Percentiles rank a stretch among this genome's conserved stretches.
Conservation (phyloP, 306 rosid species). For the Lathyrus aphaca region DNA sequence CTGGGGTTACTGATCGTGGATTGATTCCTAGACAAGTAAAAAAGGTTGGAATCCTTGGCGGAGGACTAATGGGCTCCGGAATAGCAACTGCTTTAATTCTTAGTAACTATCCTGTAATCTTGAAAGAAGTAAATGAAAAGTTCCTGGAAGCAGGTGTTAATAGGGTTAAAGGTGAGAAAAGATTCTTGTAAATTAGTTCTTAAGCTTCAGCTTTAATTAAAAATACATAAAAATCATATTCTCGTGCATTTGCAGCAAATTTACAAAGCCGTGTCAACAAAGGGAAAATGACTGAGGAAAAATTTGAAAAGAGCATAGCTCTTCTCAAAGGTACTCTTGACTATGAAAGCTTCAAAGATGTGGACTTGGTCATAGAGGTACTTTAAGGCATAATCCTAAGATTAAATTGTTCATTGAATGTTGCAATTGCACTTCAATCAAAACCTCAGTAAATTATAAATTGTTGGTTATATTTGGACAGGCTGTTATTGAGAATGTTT, state of each 20-base stretch:
- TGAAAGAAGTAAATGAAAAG: conserved; percentile 89
- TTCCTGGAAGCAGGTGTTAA: conserved; percentile 84
- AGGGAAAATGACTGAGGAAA: conserved; percentile 77
- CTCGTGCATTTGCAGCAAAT: conserved; percentile 63
- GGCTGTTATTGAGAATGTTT: conserved; percentile 90
- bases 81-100: conserved; percentile 86
- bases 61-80: conserved; percentile 99
- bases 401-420: conserved; percentile 5
- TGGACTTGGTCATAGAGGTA: conserved; percentile 98
- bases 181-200: conserved; percentile 33
- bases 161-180: conserved; percentile 80
- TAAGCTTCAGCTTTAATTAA: conserved; percentile 9
- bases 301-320: conserved; percentile 66
- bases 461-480: conserved; percentile 47
- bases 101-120: conserved; percentile 73
- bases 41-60: conserved; percentile 91
- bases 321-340: conserved; percentile 79
- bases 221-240: conserved; percentile 8
- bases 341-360: conserved; percentile 80
- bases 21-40: conserved; percentile 73
- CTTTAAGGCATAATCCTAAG: conserved; percentile 20
- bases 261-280: conserved; percentile 86
- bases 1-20: conserved; percentile 88
- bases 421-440: conserved; percentile 27
- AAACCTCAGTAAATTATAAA: conserved; percentile 25